Evolutionary conservation across 179 eudicot genomes (phyloP).

Genomic region (Spinacia oleracea): DNA sequence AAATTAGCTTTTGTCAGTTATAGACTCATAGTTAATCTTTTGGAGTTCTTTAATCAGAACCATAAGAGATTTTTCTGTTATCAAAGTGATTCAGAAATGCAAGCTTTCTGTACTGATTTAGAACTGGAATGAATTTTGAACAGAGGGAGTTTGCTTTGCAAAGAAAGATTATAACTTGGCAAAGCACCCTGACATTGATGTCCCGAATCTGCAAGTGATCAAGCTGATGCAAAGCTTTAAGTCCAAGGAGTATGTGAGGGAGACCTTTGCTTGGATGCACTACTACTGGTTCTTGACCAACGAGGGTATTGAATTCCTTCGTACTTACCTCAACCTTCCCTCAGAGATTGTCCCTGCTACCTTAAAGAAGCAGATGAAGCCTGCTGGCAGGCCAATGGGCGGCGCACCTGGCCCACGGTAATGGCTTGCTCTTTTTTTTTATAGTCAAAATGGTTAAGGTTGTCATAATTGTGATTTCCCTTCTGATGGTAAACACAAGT

Average conservation of each 20-base stretch:
- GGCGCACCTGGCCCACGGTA: background rate
- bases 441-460: background rate
- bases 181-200: conserved; percentile 76
- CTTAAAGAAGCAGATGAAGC: conserved; percentile 63
- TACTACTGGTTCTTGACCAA: conserved; percentile 71
- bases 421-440: background rate
- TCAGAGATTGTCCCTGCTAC: conserved; percentile 78
- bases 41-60: background rate
- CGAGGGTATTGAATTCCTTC: conserved; percentile 68
- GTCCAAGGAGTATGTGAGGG: conserved; percentile 70
- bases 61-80: background rate
- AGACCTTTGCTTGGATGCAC: conserved; percentile 85
- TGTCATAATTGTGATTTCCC: background rate
- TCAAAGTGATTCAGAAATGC: background rate
- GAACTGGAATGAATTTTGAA: background rate
- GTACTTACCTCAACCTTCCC: conserved; percentile 71
- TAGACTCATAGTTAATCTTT: background rate
- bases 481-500: conserved; percentile 62
- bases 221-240: conserved; percentile 88
- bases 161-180: conserved; percentile 75
- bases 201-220: conserved; percentile 74
- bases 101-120: background rate
- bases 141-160: conserved; percentile 80
- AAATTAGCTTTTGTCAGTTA: background rate
- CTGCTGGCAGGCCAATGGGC: conserved; percentile 65